Evolutionary conservation across 1,139 yeast genomes (phyloP).

Genomic region (Insectozyma bohioensis): DNA sequence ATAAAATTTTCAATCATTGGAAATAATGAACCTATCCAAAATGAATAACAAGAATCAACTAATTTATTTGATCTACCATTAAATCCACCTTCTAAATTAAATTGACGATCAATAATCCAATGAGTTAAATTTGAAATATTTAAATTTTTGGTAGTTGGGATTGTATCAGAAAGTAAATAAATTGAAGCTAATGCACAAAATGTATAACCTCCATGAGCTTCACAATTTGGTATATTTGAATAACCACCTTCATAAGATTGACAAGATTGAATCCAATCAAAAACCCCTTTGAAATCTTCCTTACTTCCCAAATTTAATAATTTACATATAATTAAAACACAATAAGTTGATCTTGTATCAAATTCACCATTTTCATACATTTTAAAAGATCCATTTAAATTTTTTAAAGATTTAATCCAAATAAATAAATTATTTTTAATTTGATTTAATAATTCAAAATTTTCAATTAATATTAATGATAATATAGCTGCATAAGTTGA

Average conservation of each 20-base stretch:
- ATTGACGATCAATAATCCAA: constrained; percentile 77
- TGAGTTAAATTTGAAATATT: constrained; percentile 44
- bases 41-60: constrained; percentile 95
- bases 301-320: constrained; percentile 63
- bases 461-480: constrained; percentile 56
- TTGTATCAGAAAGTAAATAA: constrained; percentile 21
- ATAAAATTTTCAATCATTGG: constrained; percentile 58
- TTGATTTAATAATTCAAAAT: constrained; percentile 29
- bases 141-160: too few relatives aligned
- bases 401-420: constrained; percentile 71
- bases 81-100: constrained; percentile 76
- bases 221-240: constrained; percentile 77
- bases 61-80: constrained; percentile 89
- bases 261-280: constrained; percentile 64
- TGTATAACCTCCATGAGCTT: constrained; percentile 97
- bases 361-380: constrained; percentile 82
- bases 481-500: constrained; percentile 78
- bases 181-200: constrained; percentile 84
- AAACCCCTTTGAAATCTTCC: constrained; percentile 54
- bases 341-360: constrained; percentile 85
- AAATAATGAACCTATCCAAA: constrained; percentile 87
- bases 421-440: constrained; percentile 42
- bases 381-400: constrained; percentile 66
- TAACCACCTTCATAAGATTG: constrained; percentile 97
- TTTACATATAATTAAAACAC: constrained; percentile 76